Evolutionary conservation across 2,329 filamentous ascomycete species (phyloP), one percentile per base, ranked within the genome.

Genomic region (Stachybotrys echinatus): DNA sequence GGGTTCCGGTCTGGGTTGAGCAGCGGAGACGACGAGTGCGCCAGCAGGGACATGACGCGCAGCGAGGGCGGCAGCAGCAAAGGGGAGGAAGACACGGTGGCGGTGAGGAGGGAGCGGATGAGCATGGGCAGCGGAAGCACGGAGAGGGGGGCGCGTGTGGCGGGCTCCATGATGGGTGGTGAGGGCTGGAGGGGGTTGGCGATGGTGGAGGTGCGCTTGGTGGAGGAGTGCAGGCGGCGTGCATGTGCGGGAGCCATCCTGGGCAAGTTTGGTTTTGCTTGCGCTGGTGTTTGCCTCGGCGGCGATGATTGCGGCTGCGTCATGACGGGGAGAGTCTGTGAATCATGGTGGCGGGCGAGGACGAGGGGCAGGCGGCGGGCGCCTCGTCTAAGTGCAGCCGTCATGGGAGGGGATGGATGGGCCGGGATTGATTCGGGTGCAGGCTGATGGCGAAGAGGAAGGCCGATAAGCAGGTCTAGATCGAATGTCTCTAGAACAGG

Each of bases 1-100:
- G 82, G 82, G 63, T 95, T 96, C 48, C 72, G 75, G 62, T 95
- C 89, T 5, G 90, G 84, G 65, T 86, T 85, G 50, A 94, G 75
- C 0, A 91, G 49, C 1, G 80, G 72, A 50, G 74, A 84, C 47
- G 79, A 79, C 22, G 87, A 84, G 65, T 89, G 77, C 12, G 91
- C 87, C 58, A 95, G 79, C 20, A 79, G 65, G 6, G 76, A 79
- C 70, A 95, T 86, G 51, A 87, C 66, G 48, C 75, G 75, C 44
- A 94, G 74, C 7, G 87, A 91, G 0, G 88, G 84, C 2, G 74
- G 72, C 2, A 95, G 79, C 5, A 95, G 79, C 5, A 85, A 19
- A 2, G 74, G 83, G 2, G 86, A 89, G 2, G 85, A 88, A 0
- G 88, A 90, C 53, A 91, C 77, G 34, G 79, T 77, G 6, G 81